Percentiles rank a stretch among this genome's conserved stretches.
phyloP scores from a whole-genome alignment of 306 rosid genomes.

The Neltuma alba region DNA sequence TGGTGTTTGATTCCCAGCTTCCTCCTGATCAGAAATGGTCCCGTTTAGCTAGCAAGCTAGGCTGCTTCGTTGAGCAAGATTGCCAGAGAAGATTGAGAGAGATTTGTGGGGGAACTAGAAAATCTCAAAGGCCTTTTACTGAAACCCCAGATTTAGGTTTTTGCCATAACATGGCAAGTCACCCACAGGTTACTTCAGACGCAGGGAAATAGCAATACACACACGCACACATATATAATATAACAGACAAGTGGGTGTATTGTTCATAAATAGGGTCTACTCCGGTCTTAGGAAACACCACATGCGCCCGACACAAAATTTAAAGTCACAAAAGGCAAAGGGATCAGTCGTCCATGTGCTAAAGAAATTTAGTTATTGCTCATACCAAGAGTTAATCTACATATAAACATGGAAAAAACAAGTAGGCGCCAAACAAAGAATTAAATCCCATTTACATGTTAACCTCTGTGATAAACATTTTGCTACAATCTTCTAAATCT shows the following conservation, averaged over 20 bases:
- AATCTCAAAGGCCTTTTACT: background rate
- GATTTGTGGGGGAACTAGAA: background rate
- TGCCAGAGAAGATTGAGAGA: slow-evolving; percentile 20
- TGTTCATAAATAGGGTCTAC: slow-evolving; percentile 35
- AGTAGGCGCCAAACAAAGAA: no score
- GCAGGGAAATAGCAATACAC: background rate
- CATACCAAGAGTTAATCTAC: background rate
- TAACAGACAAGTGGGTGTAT: slow-evolving; percentile 37
- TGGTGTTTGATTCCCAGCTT: slow-evolving; percentile 47
- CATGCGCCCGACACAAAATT: background rate
- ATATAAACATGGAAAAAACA: no score
- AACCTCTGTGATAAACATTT: no score
- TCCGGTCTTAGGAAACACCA: background rate
- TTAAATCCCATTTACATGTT: no score
- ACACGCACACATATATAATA: background rate
- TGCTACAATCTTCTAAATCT: no score
- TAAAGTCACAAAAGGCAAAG: background rate
- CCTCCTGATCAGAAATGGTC: slow-evolving; percentile 53
- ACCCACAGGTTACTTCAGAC: background rate
- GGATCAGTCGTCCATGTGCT: background rate
- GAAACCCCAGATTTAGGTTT: background rate
- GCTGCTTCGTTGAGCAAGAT: slow-evolving; percentile 18
- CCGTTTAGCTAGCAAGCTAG: slow-evolving; percentile 1
- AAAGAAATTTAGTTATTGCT: background rate
- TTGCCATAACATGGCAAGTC: background rate